Percentiles rank a stretch among this genome's conserved stretches.
Conservation (phyloP, 352 stramenopile genomes). For the Hyaloperonospora arabidopsidis region DNA sequence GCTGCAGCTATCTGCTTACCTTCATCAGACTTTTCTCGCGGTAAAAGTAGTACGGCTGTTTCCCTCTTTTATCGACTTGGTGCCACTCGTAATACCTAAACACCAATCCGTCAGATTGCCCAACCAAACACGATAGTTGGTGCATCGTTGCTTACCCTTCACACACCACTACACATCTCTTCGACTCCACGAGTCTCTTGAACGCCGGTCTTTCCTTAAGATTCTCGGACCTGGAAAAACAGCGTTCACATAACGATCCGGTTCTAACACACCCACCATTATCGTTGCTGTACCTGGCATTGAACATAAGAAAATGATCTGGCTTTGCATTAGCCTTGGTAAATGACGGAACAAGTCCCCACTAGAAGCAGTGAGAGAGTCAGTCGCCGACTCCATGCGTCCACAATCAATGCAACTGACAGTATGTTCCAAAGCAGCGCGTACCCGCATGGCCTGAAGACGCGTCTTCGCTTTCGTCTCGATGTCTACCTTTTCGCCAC, state of each 20-base stretch:
- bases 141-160: slow-evolving; percentile 40
- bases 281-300: slow-evolving; percentile 45
- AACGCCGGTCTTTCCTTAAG: slow-evolving; percentile 66
- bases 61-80: slow-evolving; percentile 76
- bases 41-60: slow-evolving; percentile 88
- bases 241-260: too few species aligned
- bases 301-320: slow-evolving; percentile 85
- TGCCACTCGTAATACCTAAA: slow-evolving; percentile 88
- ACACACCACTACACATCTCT: slow-evolving; percentile 76
- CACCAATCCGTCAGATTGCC: background rate
- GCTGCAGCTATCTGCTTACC: slow-evolving; percentile 20
- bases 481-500: slow-evolving; percentile 5
- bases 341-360: slow-evolving; percentile 76
- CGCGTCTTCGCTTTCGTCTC: slow-evolving; percentile 16
- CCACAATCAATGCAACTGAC: background rate
- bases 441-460: slow-evolving; percentile 62
- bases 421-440: slow-evolving; percentile 6
- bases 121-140: background rate
- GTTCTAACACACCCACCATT: background rate
- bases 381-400: slow-evolving; percentile 4
- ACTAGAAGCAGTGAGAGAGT: slow-evolving; percentile 25
- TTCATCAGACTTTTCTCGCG: slow-evolving; percentile 40
- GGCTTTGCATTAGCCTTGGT: slow-evolving; percentile 65
- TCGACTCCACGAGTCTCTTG: slow-evolving; percentile 57
- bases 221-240: slow-evolving; percentile 47